Conservation (phyloP, 169 alveolate species). For the Neospora caninum region DNA sequence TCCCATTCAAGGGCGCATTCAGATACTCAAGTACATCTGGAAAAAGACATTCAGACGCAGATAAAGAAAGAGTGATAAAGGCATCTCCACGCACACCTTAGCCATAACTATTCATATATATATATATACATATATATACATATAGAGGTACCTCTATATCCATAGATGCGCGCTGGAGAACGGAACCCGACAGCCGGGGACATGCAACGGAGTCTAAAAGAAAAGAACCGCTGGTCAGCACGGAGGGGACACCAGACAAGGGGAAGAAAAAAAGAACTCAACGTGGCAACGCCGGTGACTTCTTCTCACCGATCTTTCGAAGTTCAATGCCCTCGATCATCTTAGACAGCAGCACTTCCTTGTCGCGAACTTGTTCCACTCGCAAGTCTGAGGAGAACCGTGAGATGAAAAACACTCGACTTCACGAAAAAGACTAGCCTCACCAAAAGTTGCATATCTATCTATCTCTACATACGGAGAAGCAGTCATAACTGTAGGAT, state of each 20-base stretch:
- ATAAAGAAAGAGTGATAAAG: too few species aligned
- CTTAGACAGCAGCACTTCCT: conserved; percentile 89
- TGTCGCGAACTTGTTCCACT: conserved; percentile 86
- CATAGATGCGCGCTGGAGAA: background rate
- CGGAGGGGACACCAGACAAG: background rate
- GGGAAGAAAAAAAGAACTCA: background rate
- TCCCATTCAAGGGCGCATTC: background rate
- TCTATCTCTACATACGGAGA: too few species aligned
- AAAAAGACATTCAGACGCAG: too few species aligned
- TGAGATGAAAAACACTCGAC: background rate
- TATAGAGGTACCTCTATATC: background rate
- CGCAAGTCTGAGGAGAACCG: conserved; percentile 81
- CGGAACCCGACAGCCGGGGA: background rate
- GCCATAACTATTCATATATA: too few species aligned
- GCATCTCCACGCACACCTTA: too few species aligned
- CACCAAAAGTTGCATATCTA: background rate
- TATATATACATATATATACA: background rate
- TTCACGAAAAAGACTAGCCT: background rate
- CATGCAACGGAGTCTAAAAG: background rate
- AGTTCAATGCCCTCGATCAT: conserved; percentile 88
- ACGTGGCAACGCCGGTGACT: too few species aligned
- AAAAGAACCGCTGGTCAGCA: background rate
- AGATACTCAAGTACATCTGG: too few species aligned
- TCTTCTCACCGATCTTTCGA: conserved; percentile 44
- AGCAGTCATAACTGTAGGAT: too few species aligned